Evolutionary conservation across 148 eudicot species (phyloP), one percentile per base, ranked within the genome.

Genomic region (Diospyros lotus): DNA sequence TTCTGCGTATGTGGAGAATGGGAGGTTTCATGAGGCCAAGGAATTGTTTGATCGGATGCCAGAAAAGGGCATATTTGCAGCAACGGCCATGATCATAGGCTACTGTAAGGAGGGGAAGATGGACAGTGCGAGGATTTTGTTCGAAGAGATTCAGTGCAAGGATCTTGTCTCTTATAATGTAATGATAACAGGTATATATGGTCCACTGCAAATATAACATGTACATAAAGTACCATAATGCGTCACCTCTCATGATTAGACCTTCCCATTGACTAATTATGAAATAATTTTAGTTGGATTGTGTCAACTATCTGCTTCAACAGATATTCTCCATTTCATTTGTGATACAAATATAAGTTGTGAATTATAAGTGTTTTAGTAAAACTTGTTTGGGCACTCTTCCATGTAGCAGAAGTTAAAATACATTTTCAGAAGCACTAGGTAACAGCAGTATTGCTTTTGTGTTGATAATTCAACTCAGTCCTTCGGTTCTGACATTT

Each of bases 31-130:
- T 3, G 80, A 85, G 69, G 83, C 85, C n/a, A 72, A 42, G 66
- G 78, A 79, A 18, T 76, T 85, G 72, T 82, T 77, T 79, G 66
- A 75, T 44, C 69, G 39, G 76, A 85, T 80, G 83, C 85, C 85
- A 1, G 13, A 46, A 53, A 80, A 75, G 73, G 66, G 55, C 52
- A 72, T 80, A 50, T 73, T 82, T 71, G 81, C 85, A n/a, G 4
- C 43, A 18, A 85, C 81, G 10, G 83, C 85, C 51, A 82, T 85
- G 87, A 75, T 85, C 77, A 82, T 69, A 4, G 83, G 85, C 12
- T 77, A 75, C 46, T 77, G 85, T 58, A 82, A 75, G 73, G 83
- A 85, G 76, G 83, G 85, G 58, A 77, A 75, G 55, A 71, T 82
- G 82, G 84, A 80, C 61, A 75, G 78, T 6, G 85, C 85, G 5